These are phyloP conservation scores for Trichocomaceae sp. DNA, from an alignment of 2,329 filamentous ascomycete genomes.

Conservation along the genomic window DNA sequence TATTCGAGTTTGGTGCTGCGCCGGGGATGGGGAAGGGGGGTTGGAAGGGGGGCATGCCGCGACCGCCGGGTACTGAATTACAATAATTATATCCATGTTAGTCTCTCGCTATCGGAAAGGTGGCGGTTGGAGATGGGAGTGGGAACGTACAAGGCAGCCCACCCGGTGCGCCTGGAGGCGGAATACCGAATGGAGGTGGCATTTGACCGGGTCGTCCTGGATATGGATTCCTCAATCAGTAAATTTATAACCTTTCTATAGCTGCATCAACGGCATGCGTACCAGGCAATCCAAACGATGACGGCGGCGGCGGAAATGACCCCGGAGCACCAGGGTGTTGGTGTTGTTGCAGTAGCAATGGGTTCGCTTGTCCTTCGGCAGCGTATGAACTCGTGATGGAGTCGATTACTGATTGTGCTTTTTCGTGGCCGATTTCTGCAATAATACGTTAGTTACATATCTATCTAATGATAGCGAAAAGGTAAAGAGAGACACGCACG, in stretches of 20 bases:
- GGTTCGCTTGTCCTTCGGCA: conserved; percentile 87
- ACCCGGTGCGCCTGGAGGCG: conserved; percentile 32
- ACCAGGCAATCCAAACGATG: conserved; percentile 58
- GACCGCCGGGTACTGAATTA: conserved; percentile 46
- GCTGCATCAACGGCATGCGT: conserved; percentile 17
- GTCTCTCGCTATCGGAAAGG: background rate
- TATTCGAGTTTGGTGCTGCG: conserved; percentile 9
- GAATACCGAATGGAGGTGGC: conserved; percentile 53
- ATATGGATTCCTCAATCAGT: conserved; percentile 2
- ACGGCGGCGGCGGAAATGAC: conserved; percentile 45
- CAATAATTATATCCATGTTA: conserved; percentile 1
- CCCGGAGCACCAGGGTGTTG: conserved; percentile 46
- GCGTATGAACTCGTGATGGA: conserved; percentile 94
- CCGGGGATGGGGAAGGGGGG: conserved; percentile 47
- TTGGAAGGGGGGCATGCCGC: conserved; percentile 39
- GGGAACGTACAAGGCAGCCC: conserved; percentile 49
- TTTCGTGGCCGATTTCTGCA: conserved; percentile 92
- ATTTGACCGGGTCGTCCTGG: conserved; percentile 35
- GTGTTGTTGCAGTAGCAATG: conserved; percentile 56
- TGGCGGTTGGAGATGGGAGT: too few species aligned
- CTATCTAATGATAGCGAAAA: background rate
- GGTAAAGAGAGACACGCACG: conserved; percentile 45
- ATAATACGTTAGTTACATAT: background rate
- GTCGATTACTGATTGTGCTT: conserved; percentile 97
- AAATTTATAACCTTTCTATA: background rate